These are phyloP conservation scores for Boletus mariae DNA, from an alignment of 1,284 basidiomycete genomes.

Conservation along the genomic window DNA sequence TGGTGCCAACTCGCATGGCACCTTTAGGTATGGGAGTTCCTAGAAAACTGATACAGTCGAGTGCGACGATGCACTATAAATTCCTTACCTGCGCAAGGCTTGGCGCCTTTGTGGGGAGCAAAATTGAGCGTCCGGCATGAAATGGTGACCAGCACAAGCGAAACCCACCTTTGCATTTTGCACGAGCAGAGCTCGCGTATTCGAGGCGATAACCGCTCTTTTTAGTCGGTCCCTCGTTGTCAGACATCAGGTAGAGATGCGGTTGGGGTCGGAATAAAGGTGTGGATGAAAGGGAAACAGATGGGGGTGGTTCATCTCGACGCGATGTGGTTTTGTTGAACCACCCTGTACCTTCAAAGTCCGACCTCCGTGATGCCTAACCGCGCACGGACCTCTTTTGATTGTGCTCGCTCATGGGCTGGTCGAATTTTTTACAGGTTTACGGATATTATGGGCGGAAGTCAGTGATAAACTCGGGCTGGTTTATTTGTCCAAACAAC, in stretches of 20 bases:
- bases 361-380: slow-evolving; percentile 29
- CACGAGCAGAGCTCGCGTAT: slow-evolving; percentile 61
- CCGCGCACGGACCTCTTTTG: slow-evolving; percentile 35
- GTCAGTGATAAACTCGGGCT: slow-evolving; percentile 8
- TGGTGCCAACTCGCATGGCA: slow-evolving; percentile 66
- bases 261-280: slow-evolving; percentile 16
- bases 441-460: slow-evolving; percentile 10
- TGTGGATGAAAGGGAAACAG: slow-evolving; percentile 25
- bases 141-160: slow-evolving; percentile 16
- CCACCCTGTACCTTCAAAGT: slow-evolving; percentile 37
- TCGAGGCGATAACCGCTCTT: slow-evolving; percentile 74
- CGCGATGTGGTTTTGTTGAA: slow-evolving; percentile 39
- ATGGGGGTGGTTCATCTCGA: slow-evolving; percentile 39
- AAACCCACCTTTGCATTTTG: slow-evolving; percentile 79
- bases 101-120: slow-evolving; percentile 51
- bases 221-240: slow-evolving; percentile 46
- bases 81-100: slow-evolving; percentile 66
- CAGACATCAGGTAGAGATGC: slow-evolving; percentile 46
- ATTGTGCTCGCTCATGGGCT: slow-evolving; percentile 25
- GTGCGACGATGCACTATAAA: slow-evolving; percentile 10
- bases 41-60: slow-evolving; percentile 26
- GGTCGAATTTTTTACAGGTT: slow-evolving; percentile 14
- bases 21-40: slow-evolving; percentile 76
- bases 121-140: slow-evolving; percentile 16
- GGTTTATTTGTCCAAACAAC: slow-evolving; percentile 36